Evolutionary conservation across 179 eudicot genomes (phyloP).

Genomic region (Pouteria campechiana): DNA sequence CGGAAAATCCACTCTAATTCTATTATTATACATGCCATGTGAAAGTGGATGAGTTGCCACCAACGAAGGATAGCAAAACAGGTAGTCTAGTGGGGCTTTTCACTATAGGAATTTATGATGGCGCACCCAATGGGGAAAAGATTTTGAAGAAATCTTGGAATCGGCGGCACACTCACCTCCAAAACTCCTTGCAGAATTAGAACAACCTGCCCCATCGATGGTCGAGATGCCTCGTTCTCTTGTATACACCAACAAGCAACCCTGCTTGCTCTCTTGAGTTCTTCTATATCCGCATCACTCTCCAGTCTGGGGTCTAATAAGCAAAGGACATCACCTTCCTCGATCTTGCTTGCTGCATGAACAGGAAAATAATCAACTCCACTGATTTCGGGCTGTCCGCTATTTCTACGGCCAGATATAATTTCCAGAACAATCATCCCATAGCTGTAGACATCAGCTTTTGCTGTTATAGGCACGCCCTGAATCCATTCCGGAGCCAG

Average conservation of each 20-base stretch:
- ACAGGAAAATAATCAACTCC: conserved; percentile 6
- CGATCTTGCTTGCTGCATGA: conserved; percentile 2
- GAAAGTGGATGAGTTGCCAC: no score
- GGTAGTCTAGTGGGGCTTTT: no score
- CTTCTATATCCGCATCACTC: conserved; percentile 23
- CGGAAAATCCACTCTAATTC: no score
- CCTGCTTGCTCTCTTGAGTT: conserved; percentile 26
- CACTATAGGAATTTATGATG: no score
- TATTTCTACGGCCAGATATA: conserved; percentile 23
- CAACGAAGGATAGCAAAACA: no score
- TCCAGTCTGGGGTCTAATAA: conserved; percentile 33
- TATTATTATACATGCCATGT: no score
- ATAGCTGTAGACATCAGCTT: conserved; percentile 54
- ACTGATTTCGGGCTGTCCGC: conserved; percentile 5
- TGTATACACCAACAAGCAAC: conserved; percentile 66
- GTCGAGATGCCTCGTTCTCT: conserved; percentile 38
- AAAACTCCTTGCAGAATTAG: conserved; percentile 53
- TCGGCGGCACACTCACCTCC: conserved; percentile 47
- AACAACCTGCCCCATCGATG: conserved; percentile 49
- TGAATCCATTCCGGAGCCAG: conserved; percentile 66
- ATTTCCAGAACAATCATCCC: conserved; percentile 55
- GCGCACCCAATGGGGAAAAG: no score
- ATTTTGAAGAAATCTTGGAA: conserved; percentile 37
- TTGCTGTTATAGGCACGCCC: conserved; percentile 36
- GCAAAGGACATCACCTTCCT: conserved; percentile 15